phyloP scores from a whole-genome alignment of 2,329 filamentous ascomycete species.

The Sporothrix protearum region DNA sequence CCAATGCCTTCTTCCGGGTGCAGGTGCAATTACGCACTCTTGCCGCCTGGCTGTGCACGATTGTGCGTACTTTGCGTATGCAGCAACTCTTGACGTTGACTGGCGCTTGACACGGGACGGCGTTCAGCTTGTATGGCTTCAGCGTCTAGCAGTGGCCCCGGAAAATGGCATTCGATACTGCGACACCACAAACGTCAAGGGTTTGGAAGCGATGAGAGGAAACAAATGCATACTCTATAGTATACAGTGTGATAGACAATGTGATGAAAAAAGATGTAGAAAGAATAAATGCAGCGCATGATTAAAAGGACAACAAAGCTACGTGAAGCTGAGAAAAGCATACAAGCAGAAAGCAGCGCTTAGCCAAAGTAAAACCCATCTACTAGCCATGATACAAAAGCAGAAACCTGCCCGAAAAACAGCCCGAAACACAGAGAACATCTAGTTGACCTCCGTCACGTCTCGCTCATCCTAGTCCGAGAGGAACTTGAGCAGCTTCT shows the following conservation, averaged over 20 bases:
- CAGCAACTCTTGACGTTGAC: too few species aligned
- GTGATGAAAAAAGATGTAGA: background rate
- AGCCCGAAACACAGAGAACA: background rate
- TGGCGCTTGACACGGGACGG: too few species aligned
- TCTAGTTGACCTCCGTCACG: too few species aligned
- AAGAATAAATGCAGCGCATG: background rate
- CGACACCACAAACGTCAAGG: background rate
- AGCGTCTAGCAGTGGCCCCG: too few species aligned
- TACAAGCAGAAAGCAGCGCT: background rate
- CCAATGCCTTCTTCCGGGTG: too few species aligned
- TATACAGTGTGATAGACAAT: background rate
- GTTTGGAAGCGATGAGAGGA: background rate
- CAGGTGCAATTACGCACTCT: too few species aligned
- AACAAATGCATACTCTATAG: background rate
- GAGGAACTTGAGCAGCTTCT: slow-evolving; percentile 67
- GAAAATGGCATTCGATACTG: too few species aligned
- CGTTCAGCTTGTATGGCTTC: too few species aligned
- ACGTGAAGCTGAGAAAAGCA: background rate
- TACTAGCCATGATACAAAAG: background rate
- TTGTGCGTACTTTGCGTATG: too few species aligned
- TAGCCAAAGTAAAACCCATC: background rate
- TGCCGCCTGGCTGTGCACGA: too few species aligned
- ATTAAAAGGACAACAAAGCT: background rate
- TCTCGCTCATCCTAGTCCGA: slow-evolving; percentile 19
- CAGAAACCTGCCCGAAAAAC: too few species aligned